These are phyloP conservation scores for Ceratobasidium theobromae DNA, from an alignment of 1,284 basidiomycete species.

Conservation along the genomic window DNA sequence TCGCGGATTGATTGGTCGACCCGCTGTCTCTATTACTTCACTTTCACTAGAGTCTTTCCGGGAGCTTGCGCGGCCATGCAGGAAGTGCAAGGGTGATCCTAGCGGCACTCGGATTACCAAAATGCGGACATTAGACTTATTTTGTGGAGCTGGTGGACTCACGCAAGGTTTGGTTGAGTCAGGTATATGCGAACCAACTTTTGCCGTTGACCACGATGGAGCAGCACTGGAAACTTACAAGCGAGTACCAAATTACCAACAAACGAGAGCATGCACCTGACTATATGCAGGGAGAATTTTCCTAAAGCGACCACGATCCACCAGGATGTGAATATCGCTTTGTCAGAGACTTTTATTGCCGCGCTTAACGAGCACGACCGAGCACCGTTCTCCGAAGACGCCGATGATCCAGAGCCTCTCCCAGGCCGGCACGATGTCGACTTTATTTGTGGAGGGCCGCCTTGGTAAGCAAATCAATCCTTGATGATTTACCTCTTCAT, in stretches of 20 bases:
- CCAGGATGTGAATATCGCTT: slow-evolving; percentile 8
- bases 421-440: slow-evolving; percentile 58
- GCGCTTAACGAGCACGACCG: slow-evolving; percentile 54
- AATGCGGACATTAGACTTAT: slow-evolving; percentile 27
- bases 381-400: slow-evolving; percentile 46
- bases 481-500: slow-evolving; percentile 14
- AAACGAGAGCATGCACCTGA: not conserved
- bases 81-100: not conserved
- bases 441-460: slow-evolving; percentile 66
- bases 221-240: slow-evolving; percentile 24
- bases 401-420: slow-evolving; percentile 49
- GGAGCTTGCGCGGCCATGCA: not conserved
- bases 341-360: slow-evolving; percentile 42
- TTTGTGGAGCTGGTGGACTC: slow-evolving; percentile 23
- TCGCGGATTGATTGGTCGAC: not conserved
- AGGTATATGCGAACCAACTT: slow-evolving; percentile 3
- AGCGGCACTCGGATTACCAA: not conserved
- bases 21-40: not conserved
- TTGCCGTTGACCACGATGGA: slow-evolving; percentile 17
- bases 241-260: not conserved
- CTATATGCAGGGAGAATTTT: not conserved
- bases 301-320: not conserved
- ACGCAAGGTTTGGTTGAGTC: slow-evolving; percentile 14
- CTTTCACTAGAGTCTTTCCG: not conserved
- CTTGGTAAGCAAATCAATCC: slow-evolving; percentile 55